Evolutionary conservation across 179 eudicot species (phyloP), one percentile per base, ranked within the genome.

Genomic region (Nepenthes alata): DNA sequence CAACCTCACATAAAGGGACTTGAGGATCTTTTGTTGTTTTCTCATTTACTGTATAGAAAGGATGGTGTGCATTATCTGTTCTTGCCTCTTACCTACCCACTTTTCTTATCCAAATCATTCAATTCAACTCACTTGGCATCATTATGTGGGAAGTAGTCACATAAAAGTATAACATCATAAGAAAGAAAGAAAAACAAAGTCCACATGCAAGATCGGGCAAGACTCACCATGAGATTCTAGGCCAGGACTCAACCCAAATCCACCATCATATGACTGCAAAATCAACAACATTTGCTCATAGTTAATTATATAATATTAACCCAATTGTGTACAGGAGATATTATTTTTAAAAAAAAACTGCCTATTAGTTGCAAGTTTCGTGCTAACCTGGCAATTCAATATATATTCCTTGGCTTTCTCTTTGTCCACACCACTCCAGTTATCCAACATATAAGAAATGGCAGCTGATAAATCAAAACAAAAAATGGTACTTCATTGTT

Each of bases 241-340:
- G 58, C 95, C 88, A 73, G 97, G 97, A 68, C 76, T 76, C 69
- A 89, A 72, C 55, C 97, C 97, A 72, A 89, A 89, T 67, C 97
- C 97, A 63, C 97, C 97, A 62, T 89, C 97, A 81, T 86, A 91
- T 36, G 97, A 91, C 97, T 91, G 91, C 81, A 78, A 69, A 36
- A 54, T 57, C 8, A 61, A 36, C 61, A 63, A 36, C 61, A 63
- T 34, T 64, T 48, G 44, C 55, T 35, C 38, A 14, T 1, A 52
- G 55, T 57, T 11, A 60, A 44, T 49, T 58, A 60, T 47, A 47
- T 34, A 34, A 48, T 34, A 39, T 53, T 49, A 45, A 13, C 5
- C 37, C 67, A 25, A 25, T 25, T 4, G 15, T 5, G 6, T 52
- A 11, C 2, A 14, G 55, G 16, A 52, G 55, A 52, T 5, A 11